phyloP scores from a whole-genome alignment of 768 basidiomycete genomes.

The Mycena polygramma region DNA sequence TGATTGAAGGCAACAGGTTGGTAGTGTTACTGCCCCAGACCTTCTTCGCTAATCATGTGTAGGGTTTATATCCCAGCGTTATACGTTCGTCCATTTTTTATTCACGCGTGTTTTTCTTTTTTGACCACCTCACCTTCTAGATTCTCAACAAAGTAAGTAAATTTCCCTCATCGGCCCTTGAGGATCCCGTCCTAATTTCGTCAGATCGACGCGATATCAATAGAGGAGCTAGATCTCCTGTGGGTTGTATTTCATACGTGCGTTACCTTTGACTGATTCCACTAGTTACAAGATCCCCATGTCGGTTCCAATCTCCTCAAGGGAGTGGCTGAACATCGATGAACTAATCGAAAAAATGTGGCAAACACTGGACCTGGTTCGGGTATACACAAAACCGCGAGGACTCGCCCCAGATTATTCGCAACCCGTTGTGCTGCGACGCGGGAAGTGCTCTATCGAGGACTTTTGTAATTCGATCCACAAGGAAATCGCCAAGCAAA shows the following conservation, averaged over 20 bases:
- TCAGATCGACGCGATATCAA: conserved; percentile 98
- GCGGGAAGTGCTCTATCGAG: conserved; percentile 75
- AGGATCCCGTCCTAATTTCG: conserved; percentile 13
- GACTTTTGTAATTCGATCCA: conserved; percentile 96
- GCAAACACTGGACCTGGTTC: conserved; percentile 91
- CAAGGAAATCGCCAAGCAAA: conserved; percentile 97
- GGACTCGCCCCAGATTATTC: conserved; percentile 93
- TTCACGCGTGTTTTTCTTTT: background rate
- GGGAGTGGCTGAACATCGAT: conserved; percentile 96
- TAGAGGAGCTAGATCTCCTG: conserved; percentile 96
- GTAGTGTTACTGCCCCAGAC: conserved; percentile 32
- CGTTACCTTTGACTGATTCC: conserved; percentile 2
- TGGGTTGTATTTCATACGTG: conserved; percentile 51
- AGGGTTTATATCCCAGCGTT: conserved; percentile 95
- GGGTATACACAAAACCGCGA: conserved; percentile 96
- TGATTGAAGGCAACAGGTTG: conserved; percentile 94
- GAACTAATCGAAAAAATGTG: conserved; percentile 96
- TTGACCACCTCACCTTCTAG: conserved; percentile 48
- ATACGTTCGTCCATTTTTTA: conserved; percentile 69
- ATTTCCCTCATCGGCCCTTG: conserved; percentile 10
- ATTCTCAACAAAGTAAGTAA: conserved; percentile 84
- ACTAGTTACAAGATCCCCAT: conserved; percentile 91
- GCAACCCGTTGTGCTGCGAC: conserved; percentile 88
- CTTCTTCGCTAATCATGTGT: conserved; percentile 16
- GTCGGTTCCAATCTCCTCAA: conserved; percentile 94